A percentile compares a stretch with the other conserved stretches of the same genome.
Conservation (phyloP, 495 filamentous ascomycete species). For the Penicillium pancosmium region DNA sequence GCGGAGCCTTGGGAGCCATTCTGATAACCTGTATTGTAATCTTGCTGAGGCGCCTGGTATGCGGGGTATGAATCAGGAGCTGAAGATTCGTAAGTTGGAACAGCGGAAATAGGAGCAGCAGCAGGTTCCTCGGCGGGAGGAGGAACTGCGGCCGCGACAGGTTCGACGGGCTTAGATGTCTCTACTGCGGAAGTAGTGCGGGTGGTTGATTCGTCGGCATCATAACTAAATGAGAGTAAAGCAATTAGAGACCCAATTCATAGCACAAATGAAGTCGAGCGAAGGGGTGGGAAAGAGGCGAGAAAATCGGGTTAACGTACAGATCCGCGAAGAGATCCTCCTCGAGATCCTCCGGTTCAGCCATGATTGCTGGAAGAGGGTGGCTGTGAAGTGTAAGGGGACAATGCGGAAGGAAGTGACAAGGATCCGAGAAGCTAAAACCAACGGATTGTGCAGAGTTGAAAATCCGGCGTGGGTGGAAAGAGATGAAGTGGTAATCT, state of each 20-base stretch:
- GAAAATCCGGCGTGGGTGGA: conserved; percentile 17
- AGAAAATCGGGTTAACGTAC: conserved; percentile 53
- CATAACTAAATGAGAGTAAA: conserved; percentile 63
- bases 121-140: conserved; percentile 26
- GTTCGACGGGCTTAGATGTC: conserved; percentile 32
- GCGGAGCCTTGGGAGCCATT: conserved; percentile 65
- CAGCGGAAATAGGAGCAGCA: conserved; percentile 10
- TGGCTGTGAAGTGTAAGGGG: conserved; percentile 4
- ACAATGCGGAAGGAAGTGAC: conserved; percentile 8
- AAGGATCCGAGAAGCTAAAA: conserved; percentile 13
- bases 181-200: conserved; percentile 40
- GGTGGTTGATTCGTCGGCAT: conserved; percentile 71
- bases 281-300: not conserved
- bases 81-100: conserved; percentile 36
- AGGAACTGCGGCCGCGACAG: conserved; percentile 22
- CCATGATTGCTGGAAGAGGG: conserved; percentile 55
- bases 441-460: not conserved
- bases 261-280: not conserved
- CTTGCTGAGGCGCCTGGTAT: conserved; percentile 38
- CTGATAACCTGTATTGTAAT: conserved; percentile 56
- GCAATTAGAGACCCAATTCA: conserved; percentile 11
- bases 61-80: conserved; percentile 44
- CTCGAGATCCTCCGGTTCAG: conserved; percentile 87
- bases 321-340: conserved; percentile 99
- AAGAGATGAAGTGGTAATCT: not conserved